Evolutionary conservation across 495 filamentous ascomycete genomes (phyloP), one percentile per base, ranked within the genome.

Genomic region (Penicillium subrubescens): DNA sequence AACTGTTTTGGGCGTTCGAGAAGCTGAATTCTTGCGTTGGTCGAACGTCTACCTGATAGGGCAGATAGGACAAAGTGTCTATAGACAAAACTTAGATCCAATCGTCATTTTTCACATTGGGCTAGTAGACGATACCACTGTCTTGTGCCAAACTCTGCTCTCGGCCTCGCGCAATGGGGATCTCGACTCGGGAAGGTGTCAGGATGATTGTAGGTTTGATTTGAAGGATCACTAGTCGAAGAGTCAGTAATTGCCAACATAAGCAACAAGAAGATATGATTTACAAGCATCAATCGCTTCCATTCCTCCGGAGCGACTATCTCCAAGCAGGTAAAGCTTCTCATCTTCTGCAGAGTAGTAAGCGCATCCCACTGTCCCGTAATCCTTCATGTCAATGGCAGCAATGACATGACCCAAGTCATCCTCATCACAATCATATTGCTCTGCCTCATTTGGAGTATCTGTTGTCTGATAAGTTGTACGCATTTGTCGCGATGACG

Each of bases 151-250:
- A 25, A 14, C 53, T 66, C 50, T 73, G 75, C 54, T 52, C 61
- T 21, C 67, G 61, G 21, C 60, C 62, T 17, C 66, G 66, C 1
- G 62, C 10, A 79, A 72, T 61, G 25, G 70, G 71, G 37, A 93
- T 85, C 25, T 94, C 88, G 17, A 89, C 84, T 50, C 90, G 84
- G 39, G 87, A 85, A 5, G 93, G 90, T 7, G 91, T 79, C 27
- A 99, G 75, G 14, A 98, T 79, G 0, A 92, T 82, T 0, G 94
- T 97, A 8, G 95, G 95, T 61, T 91, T 86, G 29, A 89, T 86
- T 60, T 92, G 89, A 4, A 91, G 74, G 68, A 92, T 87, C 67
- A 99, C 84, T 83, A 11, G 46, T 35, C 5, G 11, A 10, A 31
- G 5, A 12, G 52, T 56, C 53, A 56, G 34, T 25, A 19, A 5